Evolutionary conservation across 108 stramenopile species (phyloP), one percentile per base, ranked within the genome.

Genomic region (Skeletonema tropicum): DNA sequence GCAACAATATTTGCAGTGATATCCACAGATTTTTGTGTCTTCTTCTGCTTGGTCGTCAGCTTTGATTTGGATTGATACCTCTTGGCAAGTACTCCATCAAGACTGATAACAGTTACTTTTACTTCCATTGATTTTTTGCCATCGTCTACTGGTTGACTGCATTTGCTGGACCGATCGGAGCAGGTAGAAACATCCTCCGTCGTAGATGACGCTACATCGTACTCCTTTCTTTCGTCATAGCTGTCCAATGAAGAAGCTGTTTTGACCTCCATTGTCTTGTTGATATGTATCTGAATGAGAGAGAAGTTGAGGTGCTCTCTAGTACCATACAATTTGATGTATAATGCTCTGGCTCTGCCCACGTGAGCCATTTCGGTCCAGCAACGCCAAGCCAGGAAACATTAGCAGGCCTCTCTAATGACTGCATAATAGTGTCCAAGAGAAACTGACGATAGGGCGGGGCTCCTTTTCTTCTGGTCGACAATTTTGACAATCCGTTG

Each of bases 21-120:
- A 5, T 33, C 19, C 6, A 30, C 32, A 39, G 32, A 30, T n/a
- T 71, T 60, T 36, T 26, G 19, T 2, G 33, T 9, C 21, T 55
- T 48, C 21, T 57, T 32, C 39, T 57, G n/a, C 31, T 30, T 66
- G 29, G 32, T 60, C 58, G 52, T 6, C 2, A 55, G 52, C 52
- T 36, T 58, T 6, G 58, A 57, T 35, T 74, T 74, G 11, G 57
- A 21, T 5, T 46, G 41, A 41, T 46, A 41, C 8, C 23, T 19
- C 25, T 66, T 74, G 17, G 59, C 65, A 60, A 74, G 42, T 7
- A 74, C 35, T 5, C 74, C 74, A 21, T 74, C 74, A n/a, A 74
- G 58, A 60, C 74, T 59, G 11, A 74, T 57, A 0, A 74, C 74
- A 5, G 64, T 59, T 57, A 74, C 57, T 6, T 57, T 48, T 15